Evolutionary conservation across 2,329 filamentous ascomycete species (phyloP).

Genomic region (Cercospora zeae-maydis): DNA sequence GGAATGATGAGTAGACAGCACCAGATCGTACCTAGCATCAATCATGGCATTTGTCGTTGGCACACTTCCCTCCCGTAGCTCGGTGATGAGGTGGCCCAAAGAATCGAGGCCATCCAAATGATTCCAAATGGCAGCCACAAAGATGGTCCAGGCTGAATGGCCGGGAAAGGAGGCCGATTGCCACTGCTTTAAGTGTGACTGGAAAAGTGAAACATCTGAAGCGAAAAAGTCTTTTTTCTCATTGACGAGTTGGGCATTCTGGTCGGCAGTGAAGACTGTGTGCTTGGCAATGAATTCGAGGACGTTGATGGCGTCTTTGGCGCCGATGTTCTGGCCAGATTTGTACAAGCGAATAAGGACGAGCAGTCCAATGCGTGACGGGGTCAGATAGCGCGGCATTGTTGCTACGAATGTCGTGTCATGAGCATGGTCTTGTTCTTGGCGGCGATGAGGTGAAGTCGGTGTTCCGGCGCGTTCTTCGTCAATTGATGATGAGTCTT

Average conservation of each 20-base stretch:
- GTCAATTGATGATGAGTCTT: neutral
- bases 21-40: neutral
- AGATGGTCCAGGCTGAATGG: slow-evolving; percentile 79
- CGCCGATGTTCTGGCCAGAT: slow-evolving; percentile 21
- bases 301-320: slow-evolving; percentile 56
- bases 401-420: neutral
- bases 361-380: slow-evolving; percentile 79
- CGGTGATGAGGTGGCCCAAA: slow-evolving; percentile 62
- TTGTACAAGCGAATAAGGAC: slow-evolving; percentile 75
- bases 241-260: slow-evolving; percentile 14
- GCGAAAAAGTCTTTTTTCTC: slow-evolving; percentile 21
- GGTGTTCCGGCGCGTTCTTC: neutral
- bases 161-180: slow-evolving; percentile 57
- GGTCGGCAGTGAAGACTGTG: slow-evolving; percentile 39
- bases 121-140: slow-evolving; percentile 76
- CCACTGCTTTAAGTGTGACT: slow-evolving; percentile 20
- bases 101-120: slow-evolving; percentile 72
- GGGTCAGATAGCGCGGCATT: slow-evolving; percentile 83
- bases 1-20: neutral
- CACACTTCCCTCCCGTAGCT: slow-evolving; percentile 36
- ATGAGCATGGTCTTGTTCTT: neutral
- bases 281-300: slow-evolving; percentile 76
- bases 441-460: neutral
- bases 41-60: neutral
- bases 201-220: slow-evolving; percentile 20